A percentile compares a stretch with the other conserved stretches of the same genome.
phyloP scores from a whole-genome alignment of 805 yeast species.

The Candida schatavii region DNA sequence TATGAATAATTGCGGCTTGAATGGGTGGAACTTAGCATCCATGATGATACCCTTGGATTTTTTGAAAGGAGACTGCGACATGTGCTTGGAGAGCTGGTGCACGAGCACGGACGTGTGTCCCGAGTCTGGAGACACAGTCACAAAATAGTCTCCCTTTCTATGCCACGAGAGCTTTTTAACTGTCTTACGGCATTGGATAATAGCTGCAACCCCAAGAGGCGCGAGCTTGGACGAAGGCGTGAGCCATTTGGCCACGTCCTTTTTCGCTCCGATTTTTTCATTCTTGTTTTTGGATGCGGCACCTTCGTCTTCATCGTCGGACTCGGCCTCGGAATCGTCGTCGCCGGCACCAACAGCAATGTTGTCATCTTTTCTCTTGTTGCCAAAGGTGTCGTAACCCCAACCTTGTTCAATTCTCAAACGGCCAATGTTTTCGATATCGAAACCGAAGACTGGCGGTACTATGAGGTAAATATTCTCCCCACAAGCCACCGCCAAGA shows the following conservation, averaged over 20 bases:
- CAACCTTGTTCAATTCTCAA: conserved; percentile 84
- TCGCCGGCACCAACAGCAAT: conserved; percentile 34
- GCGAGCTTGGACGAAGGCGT: conserved; percentile 67
- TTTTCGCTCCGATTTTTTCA: conserved; percentile 24
- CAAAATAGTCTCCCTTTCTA: conserved; percentile 94
- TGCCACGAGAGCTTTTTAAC: conserved; percentile 92
- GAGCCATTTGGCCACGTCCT: conserved; percentile 74
- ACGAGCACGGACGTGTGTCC: conserved; percentile 85
- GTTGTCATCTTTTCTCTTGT: conserved; percentile 36
- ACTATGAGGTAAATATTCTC: conserved; percentile 74
- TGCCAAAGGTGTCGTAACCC: conserved; percentile 73
- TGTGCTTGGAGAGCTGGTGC: conserved; percentile 92
- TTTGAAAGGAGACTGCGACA: conserved; percentile 92
- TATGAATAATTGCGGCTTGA: conserved; percentile 89
- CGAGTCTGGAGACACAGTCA: conserved; percentile 93
- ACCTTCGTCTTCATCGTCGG: conserved; percentile 14
- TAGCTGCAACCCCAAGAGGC: conserved; percentile 65
- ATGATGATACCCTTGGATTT: conserved; percentile 90
- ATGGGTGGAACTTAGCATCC: conserved; percentile 97
- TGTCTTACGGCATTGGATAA: conserved; percentile 62
- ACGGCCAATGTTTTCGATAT: conserved; percentile 76
- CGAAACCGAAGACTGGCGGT: conserved; percentile 90
- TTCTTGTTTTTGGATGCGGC: conserved; percentile 18
- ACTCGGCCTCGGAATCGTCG: conserved; percentile 36
- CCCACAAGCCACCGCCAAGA: conserved; percentile 82